Base-by-base conservation (phyloP, 108 stramenopile genomes). In the Stephanodiscus triporus region DNA sequence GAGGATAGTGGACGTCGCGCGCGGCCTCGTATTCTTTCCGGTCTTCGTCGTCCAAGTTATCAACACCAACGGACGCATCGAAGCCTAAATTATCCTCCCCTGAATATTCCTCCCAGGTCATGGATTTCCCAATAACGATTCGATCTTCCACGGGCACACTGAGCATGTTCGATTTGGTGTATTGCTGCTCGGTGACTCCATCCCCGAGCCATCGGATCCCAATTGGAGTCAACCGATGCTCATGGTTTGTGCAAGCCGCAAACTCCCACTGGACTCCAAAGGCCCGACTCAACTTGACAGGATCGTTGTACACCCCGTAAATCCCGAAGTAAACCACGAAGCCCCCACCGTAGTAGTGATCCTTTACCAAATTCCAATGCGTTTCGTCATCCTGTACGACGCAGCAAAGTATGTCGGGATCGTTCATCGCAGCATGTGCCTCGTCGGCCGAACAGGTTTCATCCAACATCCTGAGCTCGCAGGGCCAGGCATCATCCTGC, bases 81-180 rank as follows among this genome's bases (percentile, higher is more conserved):
- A 34, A 5, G 32, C 32, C 32, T 40, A 63, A 9, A 68, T n/a
- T n/a, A n/a, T n/a, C n/a, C n/a, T n/a, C n/a, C n/a, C n/a, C n/a
- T n/a, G n/a, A 16, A 36, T 68, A 68, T 16, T 68, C 67, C 45
- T 68, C 67, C 6, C 50, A 24, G 20, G 67, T 34, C 20, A 45
- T 20, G 20, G 56, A 4, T 36, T 68, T 58, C 20, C 50, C 50
- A 6, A 68, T 51, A 27, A 68, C 51, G 24, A 20, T 45, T 24
- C 67, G 53, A 55, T 68, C 67, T 68, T 68, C 67, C 24, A 51
- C 56, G 9, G 67, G 67, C 26, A 48, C 67, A 9, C 67, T 68
- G 20, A 68, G 50, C 9, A 68, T n/a, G 51, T 54, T 68, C 37
- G 42, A 24, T 45, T 68, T 68, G 37, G 67, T 57, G 34, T 51